These are phyloP conservation scores for Talaromyces wortmannii DNA, from an alignment of 495 filamentous ascomycete genomes.

Conservation along the genomic window DNA sequence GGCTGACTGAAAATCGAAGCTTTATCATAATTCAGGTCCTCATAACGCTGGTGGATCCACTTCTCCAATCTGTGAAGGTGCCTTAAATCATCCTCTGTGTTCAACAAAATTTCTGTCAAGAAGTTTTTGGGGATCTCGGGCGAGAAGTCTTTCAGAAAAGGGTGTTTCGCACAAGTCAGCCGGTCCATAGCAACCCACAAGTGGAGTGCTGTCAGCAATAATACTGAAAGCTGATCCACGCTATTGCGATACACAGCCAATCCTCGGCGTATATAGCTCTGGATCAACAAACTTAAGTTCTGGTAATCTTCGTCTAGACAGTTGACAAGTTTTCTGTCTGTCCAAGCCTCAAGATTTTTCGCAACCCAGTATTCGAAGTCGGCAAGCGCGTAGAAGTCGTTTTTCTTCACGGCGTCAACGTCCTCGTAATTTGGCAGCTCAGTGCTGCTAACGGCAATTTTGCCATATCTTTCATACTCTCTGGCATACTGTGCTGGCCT, in stretches of 20 bases:
- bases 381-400: background rate
- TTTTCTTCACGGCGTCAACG: background rate
- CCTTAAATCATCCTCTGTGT: background rate
- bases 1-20: background rate
- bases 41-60: background rate
- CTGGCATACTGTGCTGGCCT: background rate
- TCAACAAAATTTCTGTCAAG: background rate
- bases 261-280: background rate
- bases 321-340: background rate
- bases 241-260: background rate
- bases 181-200: background rate
- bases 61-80: background rate
- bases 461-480: background rate
- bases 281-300: background rate
- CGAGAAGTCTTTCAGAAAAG: background rate
- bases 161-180: background rate
- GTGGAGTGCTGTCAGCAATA: background rate
- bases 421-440: background rate
- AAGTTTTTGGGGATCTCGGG: background rate
- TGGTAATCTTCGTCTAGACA: background rate
- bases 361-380: background rate
- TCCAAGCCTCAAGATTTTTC: background rate
- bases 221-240: background rate
- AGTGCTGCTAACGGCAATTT: background rate
- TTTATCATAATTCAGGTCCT: background rate